phyloP scores from a whole-genome alignment of 2,329 filamentous ascomycete species.

The Paracoccidioides brasiliensis region DNA sequence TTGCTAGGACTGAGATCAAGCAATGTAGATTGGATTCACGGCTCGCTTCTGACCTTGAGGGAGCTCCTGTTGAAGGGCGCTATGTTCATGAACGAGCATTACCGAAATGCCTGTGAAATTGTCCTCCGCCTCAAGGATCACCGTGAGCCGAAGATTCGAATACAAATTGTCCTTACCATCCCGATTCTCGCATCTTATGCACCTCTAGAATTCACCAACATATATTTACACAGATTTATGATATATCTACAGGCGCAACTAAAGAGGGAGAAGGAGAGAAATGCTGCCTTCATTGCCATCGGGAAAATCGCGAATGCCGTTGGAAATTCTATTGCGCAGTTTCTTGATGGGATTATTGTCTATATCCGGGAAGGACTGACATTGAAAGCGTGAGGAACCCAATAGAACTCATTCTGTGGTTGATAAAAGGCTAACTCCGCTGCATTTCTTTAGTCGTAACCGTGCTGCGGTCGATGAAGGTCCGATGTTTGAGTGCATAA shows the following conservation, averaged over 20 bases:
- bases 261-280: constrained; percentile 87
- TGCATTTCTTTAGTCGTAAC: constrained; percentile 36
- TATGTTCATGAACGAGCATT: constrained; percentile 98
- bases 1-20: constrained; percentile 64
- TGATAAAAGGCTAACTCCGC: constrained; percentile 8
- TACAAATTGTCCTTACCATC: constrained; percentile 81
- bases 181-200: constrained; percentile 88
- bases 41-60: constrained; percentile 83
- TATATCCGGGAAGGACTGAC: constrained; percentile 87
- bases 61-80: constrained; percentile 87
- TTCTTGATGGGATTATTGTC: constrained; percentile 84
- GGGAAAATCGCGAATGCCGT: constrained; percentile 94
- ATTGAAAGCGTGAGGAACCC: constrained; percentile 50
- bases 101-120: constrained; percentile 83
- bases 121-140: constrained; percentile 89
- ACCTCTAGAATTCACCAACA: constrained; percentile 74
- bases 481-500: constrained; percentile 94
- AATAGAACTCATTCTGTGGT: constrained; percentile 1
- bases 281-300: constrained; percentile 89
- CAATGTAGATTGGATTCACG: constrained; percentile 80
- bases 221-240: constrained; percentile 93
- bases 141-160: constrained; percentile 71
- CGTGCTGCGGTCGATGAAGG: constrained; percentile 46
- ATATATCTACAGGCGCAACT: constrained; percentile 85
- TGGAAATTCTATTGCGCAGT: constrained; percentile 85